A percentile compares a stretch with the other conserved stretches of the same genome.
phyloP scores from a whole-genome alignment of 1,284 basidiomycete genomes.

The Athelia psychrophila region DNA sequence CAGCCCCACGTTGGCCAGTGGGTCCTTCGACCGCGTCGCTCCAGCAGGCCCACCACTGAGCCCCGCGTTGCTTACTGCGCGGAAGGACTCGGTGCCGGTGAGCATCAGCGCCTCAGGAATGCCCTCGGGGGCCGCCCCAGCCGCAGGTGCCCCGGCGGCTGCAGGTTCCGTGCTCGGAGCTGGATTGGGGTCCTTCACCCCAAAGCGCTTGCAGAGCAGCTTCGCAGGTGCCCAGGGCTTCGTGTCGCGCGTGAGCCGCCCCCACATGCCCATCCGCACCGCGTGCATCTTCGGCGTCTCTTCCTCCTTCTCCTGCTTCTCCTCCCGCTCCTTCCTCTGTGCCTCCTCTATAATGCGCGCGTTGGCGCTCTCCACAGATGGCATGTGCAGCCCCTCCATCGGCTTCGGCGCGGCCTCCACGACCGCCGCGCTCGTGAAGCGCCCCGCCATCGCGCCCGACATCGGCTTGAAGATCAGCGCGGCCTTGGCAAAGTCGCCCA shows the following conservation, averaged over 20 bases:
- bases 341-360: constrained; percentile 22
- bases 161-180: constrained; percentile 19
- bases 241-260: constrained; percentile 76
- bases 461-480: constrained; percentile 92
- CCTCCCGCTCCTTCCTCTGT: constrained; percentile 43
- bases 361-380: constrained; percentile 41
- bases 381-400: constrained; percentile 74
- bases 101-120: constrained; percentile 11
- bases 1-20: constrained; percentile 71
- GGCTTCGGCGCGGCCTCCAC: constrained; percentile 63
- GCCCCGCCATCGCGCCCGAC: constrained; percentile 87
- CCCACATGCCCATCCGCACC: constrained; percentile 85
- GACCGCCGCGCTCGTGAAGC: constrained; percentile 81
- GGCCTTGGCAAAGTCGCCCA: constrained; percentile 83
- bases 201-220: constrained; percentile 93
- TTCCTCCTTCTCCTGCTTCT: constrained; percentile 46
- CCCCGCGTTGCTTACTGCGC: constrained; percentile 8
- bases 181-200: constrained; percentile 81
- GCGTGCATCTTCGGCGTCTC: constrained; percentile 79
- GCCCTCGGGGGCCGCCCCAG: constrained; percentile 16
- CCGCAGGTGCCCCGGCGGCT: constrained; percentile 7
- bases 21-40: not conserved
- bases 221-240: constrained; percentile 77
- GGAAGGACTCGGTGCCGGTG: constrained; percentile 1
- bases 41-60: constrained; percentile 35